Evolutionary conservation across 2,329 filamentous ascomycete species (phyloP).

Genomic region (Fusarium nisikadoi): DNA sequence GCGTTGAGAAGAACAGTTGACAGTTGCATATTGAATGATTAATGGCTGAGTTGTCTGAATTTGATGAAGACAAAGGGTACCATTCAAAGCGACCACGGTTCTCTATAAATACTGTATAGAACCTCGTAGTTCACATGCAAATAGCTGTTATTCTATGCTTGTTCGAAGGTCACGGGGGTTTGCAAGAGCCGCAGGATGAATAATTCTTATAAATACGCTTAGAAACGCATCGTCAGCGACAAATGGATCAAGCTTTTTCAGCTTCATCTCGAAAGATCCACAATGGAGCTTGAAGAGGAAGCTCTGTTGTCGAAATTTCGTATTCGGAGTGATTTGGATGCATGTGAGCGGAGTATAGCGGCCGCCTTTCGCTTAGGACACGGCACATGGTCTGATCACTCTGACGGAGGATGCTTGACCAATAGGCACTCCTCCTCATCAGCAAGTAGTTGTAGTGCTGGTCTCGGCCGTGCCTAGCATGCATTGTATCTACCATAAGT

Average conservation of each 20-base stretch:
- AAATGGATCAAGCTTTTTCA: too few relatives aligned
- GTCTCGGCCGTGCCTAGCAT: not conserved
- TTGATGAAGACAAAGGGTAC: too few relatives aligned
- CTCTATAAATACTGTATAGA: not conserved
- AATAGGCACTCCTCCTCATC: not conserved
- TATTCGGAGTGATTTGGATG: not conserved
- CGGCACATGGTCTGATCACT: not conserved
- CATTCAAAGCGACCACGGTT: too few relatives aligned
- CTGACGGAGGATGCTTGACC: not conserved
- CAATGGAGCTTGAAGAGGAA: not conserved
- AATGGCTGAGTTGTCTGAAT: too few relatives aligned
- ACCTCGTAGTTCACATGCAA: not conserved
- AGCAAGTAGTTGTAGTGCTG: not conserved
- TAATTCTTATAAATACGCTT: not conserved
- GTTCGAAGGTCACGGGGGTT: too few relatives aligned
- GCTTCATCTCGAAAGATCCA: not conserved
- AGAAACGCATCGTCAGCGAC: not conserved
- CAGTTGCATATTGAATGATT: too few relatives aligned
- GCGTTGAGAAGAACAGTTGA: too few relatives aligned
- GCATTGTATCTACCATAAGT: not conserved
- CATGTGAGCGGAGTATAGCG: not conserved
- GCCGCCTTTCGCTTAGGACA: not conserved
- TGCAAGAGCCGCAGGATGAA: not conserved
- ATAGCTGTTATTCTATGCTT: too few relatives aligned
- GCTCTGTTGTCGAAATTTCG: not conserved